Conservation (phyloP, 2,329 filamentous ascomycete genomes). For the Colletotrichum godetiae region DNA sequence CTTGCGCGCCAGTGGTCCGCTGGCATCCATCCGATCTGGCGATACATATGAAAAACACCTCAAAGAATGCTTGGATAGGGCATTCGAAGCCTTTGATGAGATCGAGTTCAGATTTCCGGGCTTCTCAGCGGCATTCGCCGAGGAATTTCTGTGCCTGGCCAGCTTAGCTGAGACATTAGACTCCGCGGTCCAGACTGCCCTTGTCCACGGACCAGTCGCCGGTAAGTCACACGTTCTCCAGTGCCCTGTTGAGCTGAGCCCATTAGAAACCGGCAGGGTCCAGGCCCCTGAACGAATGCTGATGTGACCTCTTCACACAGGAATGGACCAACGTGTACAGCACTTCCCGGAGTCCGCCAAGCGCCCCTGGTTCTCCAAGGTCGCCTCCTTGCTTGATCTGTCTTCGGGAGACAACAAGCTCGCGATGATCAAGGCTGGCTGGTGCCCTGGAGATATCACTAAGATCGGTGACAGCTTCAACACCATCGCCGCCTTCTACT, state of each 20-base stretch:
- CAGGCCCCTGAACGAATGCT: neutral
- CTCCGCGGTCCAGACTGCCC: slow-evolving; percentile 4
- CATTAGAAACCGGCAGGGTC: neutral
- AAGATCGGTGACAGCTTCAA: neutral
- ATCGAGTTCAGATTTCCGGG: slow-evolving; percentile 5
- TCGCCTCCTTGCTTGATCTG: slow-evolving; percentile 1
- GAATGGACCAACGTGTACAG: neutral
- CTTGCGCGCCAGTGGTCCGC: neutral
- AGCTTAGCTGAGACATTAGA: slow-evolving; percentile 26
- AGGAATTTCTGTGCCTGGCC: slow-evolving; percentile 16
- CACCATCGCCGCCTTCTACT: slow-evolving; percentile 13
- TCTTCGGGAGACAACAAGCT: neutral
- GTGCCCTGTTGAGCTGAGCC: neutral
- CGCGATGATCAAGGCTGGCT: slow-evolving; percentile 1
- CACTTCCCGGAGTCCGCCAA: slow-evolving; percentile 6
- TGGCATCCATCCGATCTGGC: neutral
- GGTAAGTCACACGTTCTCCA: neutral
- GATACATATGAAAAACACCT: neutral
- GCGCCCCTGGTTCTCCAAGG: neutral
- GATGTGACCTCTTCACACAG: neutral
- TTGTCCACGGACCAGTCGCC: slow-evolving; percentile 6
- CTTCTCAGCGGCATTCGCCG: neutral
- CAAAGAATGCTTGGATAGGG: neutral
- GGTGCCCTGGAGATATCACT: slow-evolving; percentile 19
- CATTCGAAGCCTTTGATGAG: neutral